Conservation (phyloP, 768 basidiomycete species). For the Tulasnella sp. region DNA sequence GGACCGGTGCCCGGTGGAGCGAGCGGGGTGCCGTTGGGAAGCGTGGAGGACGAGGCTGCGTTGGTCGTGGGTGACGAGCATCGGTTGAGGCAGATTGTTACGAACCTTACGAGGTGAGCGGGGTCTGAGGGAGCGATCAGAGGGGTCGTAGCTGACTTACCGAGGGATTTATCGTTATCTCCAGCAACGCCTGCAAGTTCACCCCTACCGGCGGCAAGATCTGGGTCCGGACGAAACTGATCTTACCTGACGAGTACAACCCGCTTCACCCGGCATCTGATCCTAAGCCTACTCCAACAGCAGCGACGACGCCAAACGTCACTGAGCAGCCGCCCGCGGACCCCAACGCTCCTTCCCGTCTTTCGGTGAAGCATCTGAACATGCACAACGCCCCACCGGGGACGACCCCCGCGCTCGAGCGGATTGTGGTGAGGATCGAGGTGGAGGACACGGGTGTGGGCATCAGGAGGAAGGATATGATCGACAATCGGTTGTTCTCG, state of each 20-base stretch:
- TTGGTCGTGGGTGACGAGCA: constrained; percentile 25
- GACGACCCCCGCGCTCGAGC: neutral
- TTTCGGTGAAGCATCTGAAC: neutral
- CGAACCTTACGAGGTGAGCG: constrained; percentile 10
- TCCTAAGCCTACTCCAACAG: neutral
- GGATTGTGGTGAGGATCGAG: constrained; percentile 15
- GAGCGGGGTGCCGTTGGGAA: neutral
- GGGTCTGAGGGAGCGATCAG: neutral
- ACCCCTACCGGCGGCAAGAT: constrained; percentile 21
- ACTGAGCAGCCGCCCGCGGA: neutral
- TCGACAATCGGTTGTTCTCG: constrained; percentile 16
- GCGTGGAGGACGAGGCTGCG: constrained; percentile 12
- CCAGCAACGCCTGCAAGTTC: constrained; percentile 18
- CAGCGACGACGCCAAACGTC: neutral
- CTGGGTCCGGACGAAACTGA: constrained; percentile 18
- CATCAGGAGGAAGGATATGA: constrained; percentile 13
- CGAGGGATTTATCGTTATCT: neutral
- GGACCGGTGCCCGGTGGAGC: no score
- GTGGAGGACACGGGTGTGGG: constrained; percentile 17
- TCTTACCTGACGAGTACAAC: constrained; percentile 17
- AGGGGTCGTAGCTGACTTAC: neutral
- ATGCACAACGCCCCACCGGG: neutral
- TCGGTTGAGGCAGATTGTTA: constrained; percentile 20
- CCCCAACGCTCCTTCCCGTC: neutral
- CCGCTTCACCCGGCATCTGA: neutral